Conservation (phyloP, 257 asterid genomes). For the Asclepias syriaca region DNA sequence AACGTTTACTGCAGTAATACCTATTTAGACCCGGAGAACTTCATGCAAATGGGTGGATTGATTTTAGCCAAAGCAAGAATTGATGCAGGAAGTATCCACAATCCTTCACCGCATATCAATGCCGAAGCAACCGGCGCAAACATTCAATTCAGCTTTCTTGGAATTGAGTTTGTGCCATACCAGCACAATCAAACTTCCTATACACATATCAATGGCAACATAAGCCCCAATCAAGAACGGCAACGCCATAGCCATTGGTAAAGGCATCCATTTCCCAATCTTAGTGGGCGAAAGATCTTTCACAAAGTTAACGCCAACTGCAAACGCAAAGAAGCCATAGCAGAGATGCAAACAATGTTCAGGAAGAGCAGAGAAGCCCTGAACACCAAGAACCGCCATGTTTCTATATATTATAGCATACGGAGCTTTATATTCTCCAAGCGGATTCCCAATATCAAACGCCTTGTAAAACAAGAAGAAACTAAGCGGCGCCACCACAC, state of each 20-base stretch:
- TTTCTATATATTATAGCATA: conserved; percentile 70
- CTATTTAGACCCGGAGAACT: conserved; percentile 42
- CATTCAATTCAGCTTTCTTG: conserved; percentile 49
- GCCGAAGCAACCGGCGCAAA: conserved; percentile 88
- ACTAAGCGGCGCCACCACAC: conserved; percentile 52
- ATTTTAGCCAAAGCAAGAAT: conserved; percentile 66
- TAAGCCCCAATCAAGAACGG: conserved; percentile 76
- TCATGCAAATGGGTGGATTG: conserved; percentile 80
- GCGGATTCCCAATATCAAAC: conserved; percentile 74
- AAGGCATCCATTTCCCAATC: conserved; percentile 70
- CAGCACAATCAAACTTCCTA: conserved; percentile 64
- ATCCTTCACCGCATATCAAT: conserved; percentile 80
- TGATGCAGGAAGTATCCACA: conserved; percentile 79
- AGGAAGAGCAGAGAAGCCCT: conserved; percentile 82
- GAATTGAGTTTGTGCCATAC: conserved; percentile 49
- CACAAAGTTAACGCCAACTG: conserved; percentile 39
- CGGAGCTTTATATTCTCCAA: conserved; percentile 82
- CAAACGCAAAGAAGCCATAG: conserved; percentile 66
- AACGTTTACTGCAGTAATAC: not conserved
- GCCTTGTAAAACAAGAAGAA: conserved; percentile 68
- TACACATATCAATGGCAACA: conserved; percentile 79
- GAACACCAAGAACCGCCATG: conserved; percentile 72
- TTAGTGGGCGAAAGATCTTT: conserved; percentile 49
- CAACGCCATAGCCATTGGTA: conserved; percentile 84
- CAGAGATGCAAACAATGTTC: conserved; percentile 70